Evolutionary conservation across 2,329 filamentous ascomycete genomes (phyloP), one percentile per base, ranked within the genome.

Genomic region (Gliomastix tumulicola): DNA sequence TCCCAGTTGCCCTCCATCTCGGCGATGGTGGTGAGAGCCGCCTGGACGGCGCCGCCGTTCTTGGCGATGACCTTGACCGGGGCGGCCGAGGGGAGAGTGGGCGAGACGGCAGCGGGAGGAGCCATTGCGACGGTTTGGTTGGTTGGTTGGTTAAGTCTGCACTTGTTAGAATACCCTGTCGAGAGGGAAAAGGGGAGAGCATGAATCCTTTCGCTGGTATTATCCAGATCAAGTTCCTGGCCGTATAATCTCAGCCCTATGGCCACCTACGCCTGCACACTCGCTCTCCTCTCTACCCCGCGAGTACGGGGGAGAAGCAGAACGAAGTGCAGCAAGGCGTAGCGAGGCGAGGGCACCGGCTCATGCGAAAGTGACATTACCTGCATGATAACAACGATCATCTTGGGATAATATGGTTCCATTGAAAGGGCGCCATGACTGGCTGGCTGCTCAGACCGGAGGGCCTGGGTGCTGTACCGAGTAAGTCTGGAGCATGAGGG

Each of bases 161-260:
- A 21, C n/a, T n/a, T n/a, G n/a, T n/a, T n/a, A n/a, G n/a, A n/a
- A n/a, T n/a, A n/a, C n/a, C n/a, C n/a, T n/a, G n/a, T n/a, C n/a
- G n/a, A n/a, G 49, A 53, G 51, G 48, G 46, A 53, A 50, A 57
- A 57, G 52, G 59, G 65, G 64, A 68, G 68, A 76, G 86, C 87
- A 94, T 94, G 88, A 92, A n/a, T 94, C 84, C 88, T 94, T 92
- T 88, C 88, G 88, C 88, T 88, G 84, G 87, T 87, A 92, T 92
- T 90, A 90, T 89, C 87, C 84, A 87, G 85, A 89, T 90, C 86
- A 90, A 90, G 85, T 90, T 88, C 48, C 68, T 71, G 71, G 82
- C 87, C 85, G 86, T 92, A 84, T 92, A 79, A 80, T 92, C 84
- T 90, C 82, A 87, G 59, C 61, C n/a, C n/a, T n/a, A n/a, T n/a